Evolutionary conservation across 805 yeast genomes (phyloP), one percentile per base, ranked within the genome.

Genomic region (Cyberlindnera samutprakarnensis): DNA sequence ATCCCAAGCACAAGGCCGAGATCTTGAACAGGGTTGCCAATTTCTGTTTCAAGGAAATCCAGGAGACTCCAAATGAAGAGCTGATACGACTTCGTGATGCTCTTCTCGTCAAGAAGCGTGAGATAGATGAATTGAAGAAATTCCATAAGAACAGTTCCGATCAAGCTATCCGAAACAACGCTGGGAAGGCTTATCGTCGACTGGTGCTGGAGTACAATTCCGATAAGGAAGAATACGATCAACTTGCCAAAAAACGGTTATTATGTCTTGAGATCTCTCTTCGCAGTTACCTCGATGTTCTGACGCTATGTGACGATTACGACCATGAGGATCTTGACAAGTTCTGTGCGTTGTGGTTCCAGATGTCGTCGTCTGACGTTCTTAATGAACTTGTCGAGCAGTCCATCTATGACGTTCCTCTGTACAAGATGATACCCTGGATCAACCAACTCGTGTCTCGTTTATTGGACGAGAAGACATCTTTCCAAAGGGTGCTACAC

Each of bases 261-360:
- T 54, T 49, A 2, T 73, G 78, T 44, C 61, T 75, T 6, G 55
- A 56, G 16, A 66, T 70, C 21, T 72, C 94, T 0, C 59, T 78
- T 12, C 66, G 64, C 15, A 78, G 70, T 41, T 84, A 78, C 46
- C 46, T 86, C 32, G 64, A 60, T 25, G 62, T 81, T 12, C 55
- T 82, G n/a, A 51, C 64, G 2, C 53, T 60, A 14, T 53, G 64
- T 26, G 70, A 66, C 28, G 46, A 46, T 3, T 62, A 52, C 37
- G 70, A 66, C 32, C 75, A 70, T 30, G 72, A 70, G 37, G 79
- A 73, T 31, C 59, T 80, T 18, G 94, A 85, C 48, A 71, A 83
- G 35, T 79, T 88, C 39, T 79, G 88, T 53, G 81, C 88, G 0
- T 53, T 90, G 9, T 90, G 96, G 94, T 62, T 90, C 24, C 82